Evolutionary conservation across 345 rosid genomes (phyloP).

Genomic region (Erysimum cheiranthoides): DNA sequence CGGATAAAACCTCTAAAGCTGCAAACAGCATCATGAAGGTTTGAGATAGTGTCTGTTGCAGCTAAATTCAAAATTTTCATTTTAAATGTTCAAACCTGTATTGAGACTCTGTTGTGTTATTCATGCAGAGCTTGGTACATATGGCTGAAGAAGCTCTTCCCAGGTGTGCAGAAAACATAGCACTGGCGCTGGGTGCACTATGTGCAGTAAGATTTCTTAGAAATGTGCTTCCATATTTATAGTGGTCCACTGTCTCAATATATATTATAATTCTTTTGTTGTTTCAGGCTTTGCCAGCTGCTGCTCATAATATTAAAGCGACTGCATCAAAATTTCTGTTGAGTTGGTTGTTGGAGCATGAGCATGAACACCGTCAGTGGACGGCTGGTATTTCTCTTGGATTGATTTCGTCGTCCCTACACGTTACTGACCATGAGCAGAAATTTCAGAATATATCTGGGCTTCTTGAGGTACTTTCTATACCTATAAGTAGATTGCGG

Average conservation of each 20-base stretch:
- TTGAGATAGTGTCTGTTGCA: conserved; percentile 29
- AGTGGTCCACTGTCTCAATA: conserved; percentile 1
- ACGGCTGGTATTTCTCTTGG: conserved; percentile 95
- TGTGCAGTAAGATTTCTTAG: conserved; percentile 61
- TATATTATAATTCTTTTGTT: conserved; percentile 28
- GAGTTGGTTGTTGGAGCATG: conserved; percentile 79
- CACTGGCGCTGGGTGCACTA: conserved; percentile 83
- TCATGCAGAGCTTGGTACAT: conserved; percentile 62
- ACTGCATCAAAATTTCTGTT: conserved; percentile 82
- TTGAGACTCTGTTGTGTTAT: conserved; percentile 25
- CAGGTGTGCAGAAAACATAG: conserved; percentile 86
- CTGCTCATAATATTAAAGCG: conserved; percentile 74
- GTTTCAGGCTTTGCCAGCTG: conserved; percentile 82
- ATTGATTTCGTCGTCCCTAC: conserved; percentile 71
- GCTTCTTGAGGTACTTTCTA: conserved; percentile 71
- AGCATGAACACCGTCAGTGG: conserved; percentile 96
- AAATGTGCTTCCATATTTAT: conserved; percentile 33
- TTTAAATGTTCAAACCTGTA: conserved; percentile 16
- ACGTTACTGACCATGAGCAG: conserved; percentile 83
- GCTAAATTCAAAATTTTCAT: neutral
- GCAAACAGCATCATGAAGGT: conserved; percentile 91
- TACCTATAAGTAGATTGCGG: conserved; percentile 21
- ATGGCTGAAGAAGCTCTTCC: conserved; percentile 82
- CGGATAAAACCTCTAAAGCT: conserved; percentile 74
- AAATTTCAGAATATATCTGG: conserved; percentile 72